A percentile compares a stretch with the other conserved stretches of the same genome.
phyloP scores from a whole-genome alignment of 306 rosid species.

The Luffa acutangula region DNA sequence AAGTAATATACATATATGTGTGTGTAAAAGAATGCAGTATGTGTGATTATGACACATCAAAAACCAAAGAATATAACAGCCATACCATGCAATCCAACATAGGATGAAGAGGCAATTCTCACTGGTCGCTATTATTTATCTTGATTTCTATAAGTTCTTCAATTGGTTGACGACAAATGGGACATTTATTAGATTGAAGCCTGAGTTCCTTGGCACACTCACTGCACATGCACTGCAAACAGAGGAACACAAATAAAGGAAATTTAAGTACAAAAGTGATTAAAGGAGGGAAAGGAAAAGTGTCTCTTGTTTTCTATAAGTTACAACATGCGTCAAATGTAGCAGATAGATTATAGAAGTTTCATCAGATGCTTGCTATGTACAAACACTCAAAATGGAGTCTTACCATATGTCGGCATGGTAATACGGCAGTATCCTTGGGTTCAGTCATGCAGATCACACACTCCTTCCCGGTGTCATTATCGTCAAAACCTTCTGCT shows the following conservation, averaged over 20 bases:
- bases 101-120: slow-evolving; percentile 18
- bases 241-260: slow-evolving; percentile 3
- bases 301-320: not conserved
- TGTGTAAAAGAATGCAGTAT: not conserved
- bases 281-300: not conserved
- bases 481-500: slow-evolving; percentile 42
- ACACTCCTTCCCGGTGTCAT: slow-evolving; percentile 71
- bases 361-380: not conserved
- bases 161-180: slow-evolving; percentile 83
- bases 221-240: slow-evolving; percentile 75
- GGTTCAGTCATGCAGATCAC: slow-evolving; percentile 93
- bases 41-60: slow-evolving; percentile 12
- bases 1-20: not conserved
- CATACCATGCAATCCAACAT: slow-evolving; percentile 28
- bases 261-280: not conserved
- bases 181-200: slow-evolving; percentile 74
- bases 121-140: slow-evolving; percentile 35
- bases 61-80: slow-evolving; percentile 18
- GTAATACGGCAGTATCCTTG: slow-evolving; percentile 71
- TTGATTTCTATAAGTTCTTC: slow-evolving; percentile 74
- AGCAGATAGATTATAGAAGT: not conserved
- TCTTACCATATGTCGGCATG: slow-evolving; percentile 90
- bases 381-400: not conserved
- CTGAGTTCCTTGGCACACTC: slow-evolving; percentile 75
- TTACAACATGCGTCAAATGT: not conserved